Conservation (phyloP, 2,329 filamentous ascomycete species). For the Rutstroemia sydowiana region DNA sequence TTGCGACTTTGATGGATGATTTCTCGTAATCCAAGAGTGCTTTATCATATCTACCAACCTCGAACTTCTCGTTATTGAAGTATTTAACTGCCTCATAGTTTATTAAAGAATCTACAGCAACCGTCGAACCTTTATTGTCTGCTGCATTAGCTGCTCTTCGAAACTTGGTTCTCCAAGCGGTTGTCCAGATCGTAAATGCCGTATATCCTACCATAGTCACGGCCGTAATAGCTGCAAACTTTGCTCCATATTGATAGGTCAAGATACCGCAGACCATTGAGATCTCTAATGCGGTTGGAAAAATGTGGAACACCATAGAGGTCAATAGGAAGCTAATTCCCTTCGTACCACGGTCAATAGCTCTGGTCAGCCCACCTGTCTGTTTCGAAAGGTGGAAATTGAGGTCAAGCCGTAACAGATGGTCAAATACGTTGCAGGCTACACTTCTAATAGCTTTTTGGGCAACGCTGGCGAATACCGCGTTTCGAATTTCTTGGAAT, state of each 20-base stretch:
- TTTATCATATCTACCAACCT: constrained; percentile 83
- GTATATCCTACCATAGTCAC: constrained; percentile 90
- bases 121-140: constrained; percentile 90
- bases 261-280: constrained; percentile 92
- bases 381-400: constrained; percentile 92
- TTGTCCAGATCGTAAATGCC: constrained; percentile 95
- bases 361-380: constrained; percentile 86
- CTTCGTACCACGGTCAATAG: constrained; percentile 94
- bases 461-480: constrained; percentile 91
- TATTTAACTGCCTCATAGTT: constrained; percentile 99
- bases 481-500: constrained; percentile 91
- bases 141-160: constrained; percentile 90
- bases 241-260: constrained; percentile 88
- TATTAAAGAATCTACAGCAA: constrained; percentile 92
- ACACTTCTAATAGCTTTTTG: constrained; percentile 94
- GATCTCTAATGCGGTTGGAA: constrained; percentile 91
- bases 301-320: constrained; percentile 96
- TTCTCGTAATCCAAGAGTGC: constrained; percentile 82
- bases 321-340: constrained; percentile 95
- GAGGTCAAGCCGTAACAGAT: constrained; percentile 79
- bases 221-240: constrained; percentile 86
- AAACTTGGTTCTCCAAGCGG: constrained; percentile 95
- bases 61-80: constrained; percentile 97
- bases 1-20: constrained; percentile 94
- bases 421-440: constrained; percentile 85